Base-by-base conservation (phyloP, 139 green algal genomes). In the Chlamydomonas sp. region DNA sequence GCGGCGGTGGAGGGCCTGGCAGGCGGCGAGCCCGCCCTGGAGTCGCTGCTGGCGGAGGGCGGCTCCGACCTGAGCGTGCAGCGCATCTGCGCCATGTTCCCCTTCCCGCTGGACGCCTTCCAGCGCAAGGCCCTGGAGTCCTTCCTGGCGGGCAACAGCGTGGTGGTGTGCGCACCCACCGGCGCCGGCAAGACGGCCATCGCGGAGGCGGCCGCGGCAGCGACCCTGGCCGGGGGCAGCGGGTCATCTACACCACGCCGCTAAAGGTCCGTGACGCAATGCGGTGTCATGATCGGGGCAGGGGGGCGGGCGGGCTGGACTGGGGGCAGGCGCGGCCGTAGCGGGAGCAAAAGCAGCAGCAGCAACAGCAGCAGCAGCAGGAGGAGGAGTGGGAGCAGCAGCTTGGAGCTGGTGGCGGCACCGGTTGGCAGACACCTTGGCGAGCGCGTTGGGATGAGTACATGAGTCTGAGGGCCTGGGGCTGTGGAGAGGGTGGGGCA, bases 141-240 rank as follows among this genome's bases (percentile, higher is more conserved):
- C 57, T 90, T 99, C 69, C 90, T 99, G 74, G 88, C 93, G 49
- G 95, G 95, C 49, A 87, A 85, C 18, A 95, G 92, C 49, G 96
- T 99, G 62, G 96, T 99, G 72, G 97, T 99, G 73, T 98, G 94
- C 76, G 97, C 97, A 0, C 97, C 97, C 63, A 99, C 97, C n/a
- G 93, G 97, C 5, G 96, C 96, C 6, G 98, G 98, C 77, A 99
- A 99, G 93, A 99, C 98, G 0, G 94, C 95, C 17, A 99, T 99
- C 68, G 98, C 97, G 17, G 98, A 99, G 85, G 96, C 96, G 14
- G 96, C 97, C 0, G 95, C 97, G 2, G 90, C 95, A 3, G 94
- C 94, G 68, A 91, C 92, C 0, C 88, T 99, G 49, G 94, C 93
- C 66, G 91, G 10, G 97, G 96, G 1, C 85, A 96, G 91, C 91